These are phyloP conservation scores for Thielaviopsis euricoi DNA, from an alignment of 2,329 filamentous ascomycete species.

Conservation along the genomic window DNA sequence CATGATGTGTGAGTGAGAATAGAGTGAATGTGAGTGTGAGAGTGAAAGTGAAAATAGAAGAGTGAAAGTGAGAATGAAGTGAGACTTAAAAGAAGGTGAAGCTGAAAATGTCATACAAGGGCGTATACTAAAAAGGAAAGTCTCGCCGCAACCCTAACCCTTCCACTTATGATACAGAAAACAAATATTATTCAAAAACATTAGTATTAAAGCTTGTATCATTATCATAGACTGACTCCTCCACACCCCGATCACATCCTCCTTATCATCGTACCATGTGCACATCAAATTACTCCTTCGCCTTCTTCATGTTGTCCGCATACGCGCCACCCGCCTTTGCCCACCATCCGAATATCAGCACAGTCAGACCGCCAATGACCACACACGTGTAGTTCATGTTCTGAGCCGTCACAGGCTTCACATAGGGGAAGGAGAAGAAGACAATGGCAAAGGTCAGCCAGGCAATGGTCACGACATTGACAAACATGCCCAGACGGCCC, in stretches of 20 bases:
- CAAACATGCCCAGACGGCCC: constrained; percentile 19
- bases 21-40: too few species aligned
- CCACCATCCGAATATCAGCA: constrained; percentile 26
- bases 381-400: constrained; percentile 31
- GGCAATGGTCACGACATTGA: constrained; percentile 21
- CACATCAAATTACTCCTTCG: constrained; percentile 20
- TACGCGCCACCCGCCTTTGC: constrained; percentile 24
- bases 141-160: neutral
- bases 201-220: too few species aligned
- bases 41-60: neutral
- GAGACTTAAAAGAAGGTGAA: too few species aligned
- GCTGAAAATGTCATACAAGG: too few species aligned
- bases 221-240: too few species aligned
- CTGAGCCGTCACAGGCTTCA: constrained; percentile 20
- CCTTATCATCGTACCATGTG: too few species aligned
- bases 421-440: constrained; percentile 28
- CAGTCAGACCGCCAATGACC: constrained; percentile 23
- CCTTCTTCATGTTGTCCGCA: constrained; percentile 22
- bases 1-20: constrained; percentile 11
- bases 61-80: neutral
- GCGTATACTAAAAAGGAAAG: too few species aligned
- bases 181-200: too few species aligned
- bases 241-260: too few species aligned
- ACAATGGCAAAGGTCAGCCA: constrained; percentile 26
- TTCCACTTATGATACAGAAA: too few species aligned